Percentiles rank a stretch among this genome's conserved stretches.
Evolutionary conservation across 163 green algal species (phyloP).

Genomic region (Scenedesmus sp.): DNA sequence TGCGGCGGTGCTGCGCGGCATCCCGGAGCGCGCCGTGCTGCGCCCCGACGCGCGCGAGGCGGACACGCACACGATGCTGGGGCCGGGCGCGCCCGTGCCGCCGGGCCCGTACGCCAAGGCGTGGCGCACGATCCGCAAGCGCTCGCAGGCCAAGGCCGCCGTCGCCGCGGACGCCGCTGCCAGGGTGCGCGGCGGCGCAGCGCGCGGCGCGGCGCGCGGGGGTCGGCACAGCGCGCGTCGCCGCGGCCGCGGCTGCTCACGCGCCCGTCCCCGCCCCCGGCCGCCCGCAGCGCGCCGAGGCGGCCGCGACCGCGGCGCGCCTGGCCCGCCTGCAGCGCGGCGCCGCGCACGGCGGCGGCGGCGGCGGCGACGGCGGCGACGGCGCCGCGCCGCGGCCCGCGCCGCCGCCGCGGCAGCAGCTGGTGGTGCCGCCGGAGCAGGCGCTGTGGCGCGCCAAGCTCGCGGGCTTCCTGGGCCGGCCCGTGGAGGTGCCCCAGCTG

Average conservation of each 20-base stretch:
- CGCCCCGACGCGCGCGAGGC: background rate
- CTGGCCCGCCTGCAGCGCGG: background rate
- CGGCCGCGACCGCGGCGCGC: background rate
- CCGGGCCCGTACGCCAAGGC: conserved; percentile 40
- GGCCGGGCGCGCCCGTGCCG: too few relatives aligned
- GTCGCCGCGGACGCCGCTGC: background rate
- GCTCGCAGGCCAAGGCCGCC: background rate
- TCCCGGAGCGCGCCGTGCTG: conserved; percentile 31
- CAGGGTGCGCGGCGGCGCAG: conserved; percentile 16
- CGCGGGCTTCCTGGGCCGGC: conserved; percentile 16
- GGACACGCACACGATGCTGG: conserved; percentile 4
- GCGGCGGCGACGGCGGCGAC: background rate
- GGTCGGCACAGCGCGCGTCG: too few relatives aligned
- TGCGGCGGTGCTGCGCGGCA: conserved; percentile 3
- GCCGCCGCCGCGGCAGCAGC: background rate
- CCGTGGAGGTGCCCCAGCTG: conserved; percentile 29
- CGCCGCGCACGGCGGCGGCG: background rate
- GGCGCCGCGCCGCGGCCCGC: too few relatives aligned
- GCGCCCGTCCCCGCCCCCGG: too few relatives aligned
- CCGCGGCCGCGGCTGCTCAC: too few relatives aligned
- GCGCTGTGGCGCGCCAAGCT: conserved; percentile 29
- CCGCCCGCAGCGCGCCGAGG: background rate
- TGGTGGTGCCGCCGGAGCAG: background rate
- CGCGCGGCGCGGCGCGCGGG: too few relatives aligned
- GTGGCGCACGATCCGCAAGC: conserved; percentile 35